Conservation (phyloP, 2,329 filamentous ascomycete species). For the Aspergillus thermomutatus region DNA sequence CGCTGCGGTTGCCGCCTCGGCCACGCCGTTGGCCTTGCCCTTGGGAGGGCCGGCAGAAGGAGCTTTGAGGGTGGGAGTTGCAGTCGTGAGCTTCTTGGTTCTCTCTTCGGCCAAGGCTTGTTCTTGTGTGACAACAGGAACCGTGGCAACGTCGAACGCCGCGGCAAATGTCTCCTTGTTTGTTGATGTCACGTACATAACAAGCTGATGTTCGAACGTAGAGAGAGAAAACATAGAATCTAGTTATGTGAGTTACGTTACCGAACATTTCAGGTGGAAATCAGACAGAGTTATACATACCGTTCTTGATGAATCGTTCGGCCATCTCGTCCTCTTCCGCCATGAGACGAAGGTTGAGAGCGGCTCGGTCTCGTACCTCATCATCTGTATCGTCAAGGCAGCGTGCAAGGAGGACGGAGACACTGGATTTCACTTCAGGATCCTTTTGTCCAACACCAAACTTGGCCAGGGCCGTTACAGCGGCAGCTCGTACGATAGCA, state of each 20-base stretch:
- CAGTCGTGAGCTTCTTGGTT: constrained; percentile 93
- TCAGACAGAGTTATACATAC: constrained; percentile 44
- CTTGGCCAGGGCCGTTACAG: constrained; percentile 92
- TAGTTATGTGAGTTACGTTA: constrained; percentile 37
- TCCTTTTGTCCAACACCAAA: constrained; percentile 97
- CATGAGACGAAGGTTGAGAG: constrained; percentile 89
- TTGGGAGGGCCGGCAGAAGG: constrained; percentile 78
- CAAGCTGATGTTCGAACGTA: constrained; percentile 93
- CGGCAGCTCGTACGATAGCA: constrained; percentile 88
- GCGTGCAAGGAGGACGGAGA: constrained; percentile 84
- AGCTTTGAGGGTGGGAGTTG: constrained; percentile 89
- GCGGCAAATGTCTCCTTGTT: constrained; percentile 79
- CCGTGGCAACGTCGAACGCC: constrained; percentile 85
- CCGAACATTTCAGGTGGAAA: neutral
- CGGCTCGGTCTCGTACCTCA: constrained; percentile 92
- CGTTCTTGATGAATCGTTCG: constrained; percentile 86
- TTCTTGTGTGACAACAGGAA: constrained; percentile 91
- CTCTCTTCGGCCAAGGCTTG: constrained; percentile 94
- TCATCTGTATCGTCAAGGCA: constrained; percentile 97
- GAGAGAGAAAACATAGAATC: constrained; percentile 94
- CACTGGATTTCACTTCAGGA: constrained; percentile 92
- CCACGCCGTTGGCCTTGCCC: constrained; percentile 61
- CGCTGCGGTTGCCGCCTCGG: constrained; percentile 74
- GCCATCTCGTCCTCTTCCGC: constrained; percentile 85
- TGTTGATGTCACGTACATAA: constrained; percentile 93